phyloP scores from a whole-genome alignment of 495 filamentous ascomycete genomes.

The Hypomontagnella monticulosa region DNA sequence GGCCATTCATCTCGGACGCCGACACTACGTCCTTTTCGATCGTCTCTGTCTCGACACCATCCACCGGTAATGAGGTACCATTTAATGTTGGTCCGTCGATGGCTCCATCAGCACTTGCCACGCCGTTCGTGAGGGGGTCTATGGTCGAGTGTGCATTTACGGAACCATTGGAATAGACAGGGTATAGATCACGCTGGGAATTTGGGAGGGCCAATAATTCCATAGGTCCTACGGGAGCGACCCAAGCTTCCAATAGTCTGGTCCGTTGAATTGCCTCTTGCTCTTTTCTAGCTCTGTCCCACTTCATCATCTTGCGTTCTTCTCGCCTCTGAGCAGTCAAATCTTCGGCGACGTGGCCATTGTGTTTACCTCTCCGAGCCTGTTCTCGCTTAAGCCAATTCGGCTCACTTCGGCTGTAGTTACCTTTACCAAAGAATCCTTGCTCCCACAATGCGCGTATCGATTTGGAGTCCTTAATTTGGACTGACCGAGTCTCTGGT shows the following conservation, averaged over 20 bases:
- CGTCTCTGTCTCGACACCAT: background rate
- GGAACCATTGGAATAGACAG: background rate
- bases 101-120: background rate
- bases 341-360: slow-evolving; percentile 72
- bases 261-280: slow-evolving; percentile 78
- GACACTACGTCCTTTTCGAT: background rate
- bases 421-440: slow-evolving; percentile 96
- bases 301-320: slow-evolving; percentile 84
- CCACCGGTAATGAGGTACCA: background rate
- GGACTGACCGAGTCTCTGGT: slow-evolving; percentile 79
- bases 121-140: background rate
- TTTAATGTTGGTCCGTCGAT: background rate
- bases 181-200: slow-evolving; percentile 37
- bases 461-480: slow-evolving; percentile 78
- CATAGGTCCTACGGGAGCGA: slow-evolving; percentile 49
- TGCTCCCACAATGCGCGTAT: slow-evolving; percentile 90
- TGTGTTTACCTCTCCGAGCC: slow-evolving; percentile 69
- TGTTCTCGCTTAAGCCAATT: slow-evolving; percentile 89
- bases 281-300: slow-evolving; percentile 87
- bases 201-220: slow-evolving; percentile 53
- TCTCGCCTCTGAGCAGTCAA: slow-evolving; percentile 77
- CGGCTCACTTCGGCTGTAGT: slow-evolving; percentile 89
- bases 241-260: slow-evolving; percentile 37
- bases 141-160: background rate
- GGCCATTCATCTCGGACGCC: slow-evolving; percentile 8